These are phyloP conservation scores for Ceratocystis colombiana DNA, from an alignment of 2,329 filamentous ascomycete genomes.

Conservation along the genomic window DNA sequence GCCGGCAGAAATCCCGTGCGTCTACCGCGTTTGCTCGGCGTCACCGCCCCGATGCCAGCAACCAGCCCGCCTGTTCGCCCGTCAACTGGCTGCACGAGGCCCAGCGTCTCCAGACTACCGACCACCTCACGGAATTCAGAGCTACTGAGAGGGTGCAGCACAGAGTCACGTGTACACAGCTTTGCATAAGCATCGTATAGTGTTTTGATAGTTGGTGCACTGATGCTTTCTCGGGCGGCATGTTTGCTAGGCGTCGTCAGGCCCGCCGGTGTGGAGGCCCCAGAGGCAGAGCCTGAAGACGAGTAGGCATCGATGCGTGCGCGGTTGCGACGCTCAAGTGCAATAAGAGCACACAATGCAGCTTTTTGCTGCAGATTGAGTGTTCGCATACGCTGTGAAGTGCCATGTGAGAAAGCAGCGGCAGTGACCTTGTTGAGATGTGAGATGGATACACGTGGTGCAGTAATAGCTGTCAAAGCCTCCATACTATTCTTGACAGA, in stretches of 20 bases:
- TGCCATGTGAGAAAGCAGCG: constrained; percentile 80
- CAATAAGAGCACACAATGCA: constrained; percentile 76
- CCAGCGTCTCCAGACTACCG: constrained; percentile 77
- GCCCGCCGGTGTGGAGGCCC: constrained; percentile 33
- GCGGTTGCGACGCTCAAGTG: constrained; percentile 67
- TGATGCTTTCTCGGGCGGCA: constrained; percentile 32
- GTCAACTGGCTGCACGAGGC: constrained; percentile 61
- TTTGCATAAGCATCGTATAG: constrained; percentile 75
- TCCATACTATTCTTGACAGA: constrained; percentile 47
- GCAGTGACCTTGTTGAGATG: constrained; percentile 89
- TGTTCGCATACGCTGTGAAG: constrained; percentile 69
- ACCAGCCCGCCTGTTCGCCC: constrained; percentile 59
- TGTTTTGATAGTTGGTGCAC: constrained; percentile 70
- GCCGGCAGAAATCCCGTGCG: constrained; percentile 44
- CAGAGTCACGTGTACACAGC: constrained; percentile 76
- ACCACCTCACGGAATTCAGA: constrained; percentile 94
- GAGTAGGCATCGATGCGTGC: constrained; percentile 28
- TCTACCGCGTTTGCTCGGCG: constrained; percentile 60
- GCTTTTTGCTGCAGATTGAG: constrained; percentile 96
- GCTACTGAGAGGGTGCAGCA: constrained; percentile 77
- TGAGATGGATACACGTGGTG: constrained; percentile 77
- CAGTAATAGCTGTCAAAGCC: constrained; percentile 61
- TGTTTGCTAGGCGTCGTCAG: constrained; percentile 50
- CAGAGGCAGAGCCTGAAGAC: neutral
- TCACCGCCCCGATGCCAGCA: constrained; percentile 40